A percentile compares a stretch with the other conserved stretches of the same genome.
Evolutionary conservation across 2,329 filamentous ascomycete species (phyloP).

Genomic region (Fusarium lyarnte): DNA sequence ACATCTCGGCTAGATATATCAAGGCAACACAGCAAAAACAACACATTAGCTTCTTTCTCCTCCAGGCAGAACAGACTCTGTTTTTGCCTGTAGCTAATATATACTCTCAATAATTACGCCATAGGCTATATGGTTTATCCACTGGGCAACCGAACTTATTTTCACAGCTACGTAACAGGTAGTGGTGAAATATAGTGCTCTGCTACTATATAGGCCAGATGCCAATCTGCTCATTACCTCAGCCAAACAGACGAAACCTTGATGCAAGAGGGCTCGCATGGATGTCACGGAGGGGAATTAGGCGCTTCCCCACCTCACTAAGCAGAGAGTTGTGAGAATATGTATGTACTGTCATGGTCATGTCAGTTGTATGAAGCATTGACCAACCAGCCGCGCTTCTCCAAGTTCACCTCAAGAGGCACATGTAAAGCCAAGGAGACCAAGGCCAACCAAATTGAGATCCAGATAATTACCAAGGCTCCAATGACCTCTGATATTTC

Average conservation of each 20-base stretch:
- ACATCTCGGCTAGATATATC: neutral
- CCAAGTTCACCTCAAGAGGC: neutral
- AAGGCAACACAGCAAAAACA: neutral
- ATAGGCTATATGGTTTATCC: neutral
- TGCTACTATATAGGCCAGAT: neutral
- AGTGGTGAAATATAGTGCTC: neutral
- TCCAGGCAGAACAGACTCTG: neutral
- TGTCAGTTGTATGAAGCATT: neutral
- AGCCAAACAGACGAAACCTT: neutral
- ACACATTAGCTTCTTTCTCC: neutral
- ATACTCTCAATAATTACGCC: neutral
- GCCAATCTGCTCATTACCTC: neutral
- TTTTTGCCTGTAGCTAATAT: neutral
- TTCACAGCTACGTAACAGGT: neutral
- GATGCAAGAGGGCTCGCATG: neutral
- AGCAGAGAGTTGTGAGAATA: neutral
- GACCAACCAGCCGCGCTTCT: conserved; percentile 9
- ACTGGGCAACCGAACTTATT: neutral
- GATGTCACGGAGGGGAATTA: neutral
- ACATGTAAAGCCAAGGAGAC: neutral
- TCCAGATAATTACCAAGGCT: neutral
- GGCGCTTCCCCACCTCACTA: conserved; percentile 11
- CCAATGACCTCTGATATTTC: neutral
- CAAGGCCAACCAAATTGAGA: neutral
- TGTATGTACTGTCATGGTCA: neutral